Percentiles rank a stretch among this genome's conserved stretches.
Conservation (phyloP, 1,284 basidiomycete species). For the Sporisorium exsertum region DNA sequence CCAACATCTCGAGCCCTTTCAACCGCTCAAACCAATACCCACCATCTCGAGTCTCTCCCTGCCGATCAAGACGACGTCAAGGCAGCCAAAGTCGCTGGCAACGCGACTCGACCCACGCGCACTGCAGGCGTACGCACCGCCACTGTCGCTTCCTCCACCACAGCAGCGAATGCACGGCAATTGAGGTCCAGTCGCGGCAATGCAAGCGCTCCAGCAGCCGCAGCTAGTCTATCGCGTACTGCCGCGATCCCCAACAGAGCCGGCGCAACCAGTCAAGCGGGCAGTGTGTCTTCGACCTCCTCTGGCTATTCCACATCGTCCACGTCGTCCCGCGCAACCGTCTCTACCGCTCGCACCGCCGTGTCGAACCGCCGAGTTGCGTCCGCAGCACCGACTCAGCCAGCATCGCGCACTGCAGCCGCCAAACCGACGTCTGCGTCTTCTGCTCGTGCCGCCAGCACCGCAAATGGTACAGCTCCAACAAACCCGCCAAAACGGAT, state of each 20-base stretch:
- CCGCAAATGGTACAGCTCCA: slow-evolving; percentile 13
- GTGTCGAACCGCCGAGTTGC: slow-evolving; percentile 27
- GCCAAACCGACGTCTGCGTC: slow-evolving; percentile 14
- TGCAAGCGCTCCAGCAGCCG: background rate
- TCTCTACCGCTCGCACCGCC: slow-evolving; percentile 39
- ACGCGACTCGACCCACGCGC: slow-evolving; percentile 17
- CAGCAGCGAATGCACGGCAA: slow-evolving; percentile 20
- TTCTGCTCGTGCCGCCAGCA: slow-evolving; percentile 3
- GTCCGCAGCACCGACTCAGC: slow-evolving; percentile 22
- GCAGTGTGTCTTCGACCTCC: slow-evolving; percentile 44
- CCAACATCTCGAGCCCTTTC: slow-evolving; percentile 35
- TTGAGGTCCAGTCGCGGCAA: slow-evolving; percentile 29
- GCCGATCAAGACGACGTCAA: slow-evolving; percentile 38
- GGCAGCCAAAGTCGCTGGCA: slow-evolving; percentile 13
- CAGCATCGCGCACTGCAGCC: slow-evolving; percentile 6
- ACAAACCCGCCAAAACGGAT: slow-evolving; percentile 6
- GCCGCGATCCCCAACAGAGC: slow-evolving; percentile 22
- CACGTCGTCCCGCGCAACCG: slow-evolving; percentile 31
- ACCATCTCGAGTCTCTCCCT: slow-evolving; percentile 17
- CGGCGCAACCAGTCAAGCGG: slow-evolving; percentile 39
- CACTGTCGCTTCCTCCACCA: slow-evolving; percentile 12
- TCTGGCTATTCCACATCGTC: slow-evolving; percentile 35
- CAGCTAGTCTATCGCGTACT: slow-evolving; percentile 6
- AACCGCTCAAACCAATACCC: slow-evolving; percentile 37
- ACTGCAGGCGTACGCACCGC: slow-evolving; percentile 30